Evolutionary conservation across 2,329 filamentous ascomycete species (phyloP), one percentile per base, ranked within the genome.

Genomic region (Pseudofabraea citricarpa): DNA sequence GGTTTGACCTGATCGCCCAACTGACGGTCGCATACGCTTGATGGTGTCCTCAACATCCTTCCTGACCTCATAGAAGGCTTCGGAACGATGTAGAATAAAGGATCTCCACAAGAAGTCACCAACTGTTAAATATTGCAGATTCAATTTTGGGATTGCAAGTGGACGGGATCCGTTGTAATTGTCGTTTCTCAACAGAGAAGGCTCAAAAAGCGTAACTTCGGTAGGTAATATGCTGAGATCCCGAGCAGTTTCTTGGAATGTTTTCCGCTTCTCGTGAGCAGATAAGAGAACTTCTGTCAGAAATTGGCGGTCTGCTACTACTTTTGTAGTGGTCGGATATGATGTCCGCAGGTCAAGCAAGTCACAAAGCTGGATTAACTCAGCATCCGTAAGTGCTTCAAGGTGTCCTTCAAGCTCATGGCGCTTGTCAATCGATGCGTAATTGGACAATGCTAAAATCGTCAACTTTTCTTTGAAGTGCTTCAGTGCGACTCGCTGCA

Each of bases 41-140:
- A 97, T 62, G 6, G 85, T 81, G 37, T 87, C 79, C 60, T 95
- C 89, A 45, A 98, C 81, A 60, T 98, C 89, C 58, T 90, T 91
- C 36, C 90, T 81, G 47, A 98, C 91, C 47, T 89, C 87, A 62
- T 94, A 97, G 62, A 97, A 96, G 0, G 91, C 79, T 64, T 98
- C 93, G 46, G 84, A 87, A 31, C 91, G 82, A 61, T 95, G 93
- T 7, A 98, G 71, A 12, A 94, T 75, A 57, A 97, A 84, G 0
- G 91, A 90, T 49, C 94, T 80, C 90, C 90, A 98, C n/a, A 98
- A 69, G 56, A 98, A 98, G 64, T 98, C 93, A 3, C 90, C 90
- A 40, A 95, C 81, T 3, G 90, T 95, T 12, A 98, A 73, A 64
- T 98, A 98, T 60, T 98, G 93, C 21, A 98, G 71, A 56, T 96